A percentile compares a stretch with the other conserved stretches of the same genome.
Evolutionary conservation across 83 land plant genomes (phyloP).

Genomic region (Picea mariana): DNA sequence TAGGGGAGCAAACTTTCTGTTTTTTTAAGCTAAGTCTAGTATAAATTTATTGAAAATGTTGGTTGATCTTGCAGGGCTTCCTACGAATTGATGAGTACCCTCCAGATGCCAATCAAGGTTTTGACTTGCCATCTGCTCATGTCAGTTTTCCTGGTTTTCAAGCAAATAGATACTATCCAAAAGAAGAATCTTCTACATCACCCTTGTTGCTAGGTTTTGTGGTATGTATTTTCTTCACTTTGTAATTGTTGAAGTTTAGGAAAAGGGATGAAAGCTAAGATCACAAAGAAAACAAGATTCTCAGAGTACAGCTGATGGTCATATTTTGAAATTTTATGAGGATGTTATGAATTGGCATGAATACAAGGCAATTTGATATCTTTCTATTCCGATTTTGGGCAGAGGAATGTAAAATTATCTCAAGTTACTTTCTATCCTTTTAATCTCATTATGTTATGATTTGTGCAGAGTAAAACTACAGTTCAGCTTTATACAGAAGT

Average conservation of each 20-base stretch:
- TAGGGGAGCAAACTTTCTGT: too few species aligned
- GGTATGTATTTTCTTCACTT: constrained; percentile 36
- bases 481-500: constrained; percentile 81
- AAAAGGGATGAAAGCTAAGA: neutral
- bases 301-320: neutral
- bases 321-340: neutral
- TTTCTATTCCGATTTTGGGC: neutral
- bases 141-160: constrained; percentile 65
- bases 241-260: too few species aligned
- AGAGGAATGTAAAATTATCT: neutral
- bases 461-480: constrained; percentile 51
- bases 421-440: neutral
- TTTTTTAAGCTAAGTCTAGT: too few species aligned
- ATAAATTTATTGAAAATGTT: neutral
- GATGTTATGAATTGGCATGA: neutral
- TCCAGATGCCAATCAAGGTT: constrained; percentile 99
- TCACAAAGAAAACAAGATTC: neutral
- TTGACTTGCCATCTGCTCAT: constrained; percentile 90
- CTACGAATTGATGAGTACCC: constrained; percentile 95
- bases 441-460: constrained; percentile 5
- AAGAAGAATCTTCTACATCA: constrained; percentile 28
- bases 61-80: constrained; percentile 63
- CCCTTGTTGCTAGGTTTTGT: constrained; percentile 49
- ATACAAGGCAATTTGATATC: neutral
- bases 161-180: constrained; percentile 33